Conservation (phyloP, 805 yeast species). For the Metahyphopichia silvanorum region DNA sequence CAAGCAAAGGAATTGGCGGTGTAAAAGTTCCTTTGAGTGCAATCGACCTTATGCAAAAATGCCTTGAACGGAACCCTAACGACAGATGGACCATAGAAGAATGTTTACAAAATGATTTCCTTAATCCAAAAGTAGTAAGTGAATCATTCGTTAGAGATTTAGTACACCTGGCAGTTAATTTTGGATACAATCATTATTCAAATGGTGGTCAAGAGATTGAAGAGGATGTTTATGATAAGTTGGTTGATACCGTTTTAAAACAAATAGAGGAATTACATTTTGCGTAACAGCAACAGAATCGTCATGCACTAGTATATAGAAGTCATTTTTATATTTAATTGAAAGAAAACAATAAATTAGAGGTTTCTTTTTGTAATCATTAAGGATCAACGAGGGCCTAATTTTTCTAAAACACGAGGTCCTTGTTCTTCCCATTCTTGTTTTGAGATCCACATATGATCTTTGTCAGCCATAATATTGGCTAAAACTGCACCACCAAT, state of each 20-base stretch:
- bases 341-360: no score
- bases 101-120: conserved; percentile 59
- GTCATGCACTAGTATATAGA: no score
- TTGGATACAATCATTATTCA: conserved; percentile 50
- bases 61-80: conserved; percentile 68
- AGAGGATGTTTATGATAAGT: conserved; percentile 37
- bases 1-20: conserved; percentile 59
- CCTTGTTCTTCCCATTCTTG: conserved; percentile 99
- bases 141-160: conserved; percentile 64
- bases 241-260: conserved; percentile 37
- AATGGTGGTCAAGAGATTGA: conserved; percentile 39
- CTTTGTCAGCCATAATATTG: conserved; percentile 96
- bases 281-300: conserved; percentile 13
- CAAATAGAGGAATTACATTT: conserved; percentile 37
- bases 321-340: background rate
- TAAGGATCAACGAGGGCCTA: conserved; percentile 78
- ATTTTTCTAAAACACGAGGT: conserved; percentile 74
- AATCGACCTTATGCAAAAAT: conserved; percentile 66
- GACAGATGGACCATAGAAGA: conserved; percentile 63
- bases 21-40: conserved; percentile 65
- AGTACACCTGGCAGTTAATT: conserved; percentile 72
- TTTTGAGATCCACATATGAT: conserved; percentile 95
- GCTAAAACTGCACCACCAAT: conserved; percentile 98
- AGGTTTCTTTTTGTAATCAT: no score
- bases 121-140: conserved; percentile 73